Evolutionary conservation across 2,329 filamentous ascomycete species (phyloP).

Genomic region (Ceratocystis colombiana): DNA sequence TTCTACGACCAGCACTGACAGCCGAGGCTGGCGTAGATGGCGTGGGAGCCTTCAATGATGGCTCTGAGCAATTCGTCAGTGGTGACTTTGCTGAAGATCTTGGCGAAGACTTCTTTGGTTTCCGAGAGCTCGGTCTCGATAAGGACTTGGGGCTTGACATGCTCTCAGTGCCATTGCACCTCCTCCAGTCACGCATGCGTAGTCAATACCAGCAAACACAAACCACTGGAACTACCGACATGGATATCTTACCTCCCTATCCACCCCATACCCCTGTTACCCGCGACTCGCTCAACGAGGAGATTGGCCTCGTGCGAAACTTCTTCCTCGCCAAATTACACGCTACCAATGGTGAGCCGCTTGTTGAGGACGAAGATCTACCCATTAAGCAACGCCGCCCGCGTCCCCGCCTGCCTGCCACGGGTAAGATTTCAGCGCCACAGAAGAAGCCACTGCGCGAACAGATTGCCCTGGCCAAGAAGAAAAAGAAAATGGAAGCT

Average conservation of each 20-base stretch:
- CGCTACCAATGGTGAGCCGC: conserved; percentile 52
- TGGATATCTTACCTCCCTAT: conserved; percentile 56
- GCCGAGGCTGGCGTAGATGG: conserved; percentile 68
- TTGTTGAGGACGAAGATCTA: conserved; percentile 90
- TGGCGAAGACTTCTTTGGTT: conserved; percentile 97
- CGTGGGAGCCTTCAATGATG: conserved; percentile 85
- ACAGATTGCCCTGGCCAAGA: conserved; percentile 73
- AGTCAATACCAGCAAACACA: conserved; percentile 72
- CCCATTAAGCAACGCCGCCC: conserved; percentile 80
- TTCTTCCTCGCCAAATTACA: conserved; percentile 88
- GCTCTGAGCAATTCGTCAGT: conserved; percentile 90
- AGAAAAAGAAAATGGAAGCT: conserved; percentile 70
- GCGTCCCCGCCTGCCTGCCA: conserved; percentile 54
- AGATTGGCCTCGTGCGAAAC: conserved; percentile 80
- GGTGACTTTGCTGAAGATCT: conserved; percentile 97
- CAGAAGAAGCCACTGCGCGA: conserved; percentile 74
- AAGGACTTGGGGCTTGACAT: conserved; percentile 80
- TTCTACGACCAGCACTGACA: conserved; percentile 77
- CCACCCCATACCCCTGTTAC: conserved; percentile 67
- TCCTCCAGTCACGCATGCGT: conserved; percentile 83
- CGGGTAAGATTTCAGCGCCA: conserved; percentile 76
- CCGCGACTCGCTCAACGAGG: conserved; percentile 61
- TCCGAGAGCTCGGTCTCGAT: conserved; percentile 87
- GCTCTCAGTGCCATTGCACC: conserved; percentile 83
- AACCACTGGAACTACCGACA: conserved; percentile 48